Conservation (phyloP, 768 basidiomycete species). For the Hygrocybe punicea region DNA sequence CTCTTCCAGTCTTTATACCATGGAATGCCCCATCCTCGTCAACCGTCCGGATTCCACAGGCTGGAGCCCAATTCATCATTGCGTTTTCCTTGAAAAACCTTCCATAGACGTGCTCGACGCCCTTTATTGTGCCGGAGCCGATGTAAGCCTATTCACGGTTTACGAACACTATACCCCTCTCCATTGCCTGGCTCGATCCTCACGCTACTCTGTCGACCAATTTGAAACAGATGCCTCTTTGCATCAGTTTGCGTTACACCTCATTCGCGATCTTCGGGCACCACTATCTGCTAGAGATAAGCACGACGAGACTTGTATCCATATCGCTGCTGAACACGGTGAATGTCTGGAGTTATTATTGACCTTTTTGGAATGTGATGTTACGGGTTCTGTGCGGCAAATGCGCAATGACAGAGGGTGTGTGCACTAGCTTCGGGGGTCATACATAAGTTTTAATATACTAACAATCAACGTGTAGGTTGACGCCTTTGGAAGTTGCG, state of each 20-base stretch:
- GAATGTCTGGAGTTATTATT: constrained; percentile 58
- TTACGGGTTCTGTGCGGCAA: constrained; percentile 50
- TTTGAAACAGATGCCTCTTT: constrained; percentile 36
- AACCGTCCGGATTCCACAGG: constrained; percentile 65
- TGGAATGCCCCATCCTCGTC: constrained; percentile 54
- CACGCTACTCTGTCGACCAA: constrained; percentile 31
- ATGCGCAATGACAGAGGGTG: constrained; percentile 72
- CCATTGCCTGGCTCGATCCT: constrained; percentile 56
- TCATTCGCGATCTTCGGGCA: constrained; percentile 65
- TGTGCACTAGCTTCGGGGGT: constrained; percentile 23
- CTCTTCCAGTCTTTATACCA: constrained; percentile 42
- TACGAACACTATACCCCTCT: constrained; percentile 63
- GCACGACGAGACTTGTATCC: constrained; percentile 73
- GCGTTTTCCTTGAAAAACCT: constrained; percentile 52
- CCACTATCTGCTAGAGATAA: constrained; percentile 65
- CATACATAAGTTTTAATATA: constrained; percentile 2
- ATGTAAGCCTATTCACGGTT: constrained; percentile 64
- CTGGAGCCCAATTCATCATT: constrained; percentile 74
- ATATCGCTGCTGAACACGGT: constrained; percentile 75
- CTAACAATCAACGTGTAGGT: constrained; percentile 40
- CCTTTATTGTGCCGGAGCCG: constrained; percentile 73
- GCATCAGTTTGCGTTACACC: constrained; percentile 61
- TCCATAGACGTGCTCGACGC: constrained; percentile 63
- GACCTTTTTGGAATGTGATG: constrained; percentile 65
- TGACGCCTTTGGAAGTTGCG: constrained; percentile 66